Base-by-base conservation (phyloP, 2,329 filamentous ascomycete genomes). In the Ascochyta clinopodiicola region DNA sequence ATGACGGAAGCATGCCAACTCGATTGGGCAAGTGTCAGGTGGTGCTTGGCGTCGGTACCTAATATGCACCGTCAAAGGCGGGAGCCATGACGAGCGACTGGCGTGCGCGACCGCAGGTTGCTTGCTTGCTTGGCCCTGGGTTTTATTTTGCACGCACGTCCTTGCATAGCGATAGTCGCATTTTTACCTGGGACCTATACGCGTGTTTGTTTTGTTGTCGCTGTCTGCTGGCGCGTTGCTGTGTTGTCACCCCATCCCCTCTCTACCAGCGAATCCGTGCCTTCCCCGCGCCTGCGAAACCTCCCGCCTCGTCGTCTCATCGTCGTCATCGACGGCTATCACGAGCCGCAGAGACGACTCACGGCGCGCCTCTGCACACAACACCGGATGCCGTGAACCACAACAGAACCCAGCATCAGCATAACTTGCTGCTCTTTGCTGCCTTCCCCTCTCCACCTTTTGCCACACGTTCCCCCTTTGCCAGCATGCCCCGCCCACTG, bases 401-500 rank as follows among this genome's bases (percentile, higher is more conserved):
- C 36, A 15, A 24, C 46, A 47, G 54, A 60, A 40, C 50, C 49
- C 38, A 50, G 68, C 70, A 63, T 58, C 38, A 50, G 68, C 70
- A 63, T 58, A 37, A 56, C 45, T 58, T 69, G 68, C 68, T 69
- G 67, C 56, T 59, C 56, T 51, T 29, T 37, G 31, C 38, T 50
- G 35, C 34, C 52, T n/a, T 38, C 38, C 32, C 24, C 31, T 36
- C 22, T 13, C 6, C 22, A n/a, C 36, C 31, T 46, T 45, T 49
- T 54, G 35, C 54, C 37, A 34, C 52, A 45, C 22, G 22, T 29
- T 54, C 39, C 19, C 39, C 31, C 52, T 31, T 37, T 49, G 56
- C 61, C 67, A 71, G 25, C 63, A 75, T 75, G 73, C 46, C 52
- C 37, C 73, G 73, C 59, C 72, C 70, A 48, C 64, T 74, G 29